Base-by-base conservation (phyloP, 106 monocot species). In the Dioscorea zingiberensis region DNA sequence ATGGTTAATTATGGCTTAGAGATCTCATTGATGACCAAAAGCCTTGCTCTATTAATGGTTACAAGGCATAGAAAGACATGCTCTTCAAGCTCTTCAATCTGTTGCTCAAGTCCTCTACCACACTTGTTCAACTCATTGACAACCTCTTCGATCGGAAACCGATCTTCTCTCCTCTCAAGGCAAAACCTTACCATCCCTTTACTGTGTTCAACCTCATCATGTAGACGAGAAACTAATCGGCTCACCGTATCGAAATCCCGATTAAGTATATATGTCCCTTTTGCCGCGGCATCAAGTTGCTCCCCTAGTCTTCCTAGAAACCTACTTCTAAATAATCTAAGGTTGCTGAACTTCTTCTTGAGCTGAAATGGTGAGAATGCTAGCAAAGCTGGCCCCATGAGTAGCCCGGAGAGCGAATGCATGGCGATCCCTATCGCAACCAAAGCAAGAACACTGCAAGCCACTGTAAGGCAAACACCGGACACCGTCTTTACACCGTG, bases 61-160 rank as follows among this genome's bases (percentile, higher is more conserved):
- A 69, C 55, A 2, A 82, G 53, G 56, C 76, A 82, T 14, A 82
- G 44, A 26, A 47, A 77, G 15, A 82, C 73, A 68, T 83, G 77
- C 70, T 74, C 77, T 47, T 83, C 77, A 32, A 83, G 74, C 77
- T 83, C 82, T 16, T 77, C 66, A 1, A 78, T 44, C 47, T 77
- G 73, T 56, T 48, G n/a, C 62, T 28, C 60, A 14, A 78, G 58
- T 25, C 60, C 70, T 12, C 25, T 3, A 13, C 28, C 66, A 21
- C 68, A 65, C 55, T 64, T 62, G 57, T 44, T 59, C 15, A 83
- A 55, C 70, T 77, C 70, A 25, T 65, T 73, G 61, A 69, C 62
- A 15, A 77, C 74, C 60, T 83, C 82, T 61, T 44, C 8, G 19
- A 83, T 55, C 16, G 69, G 76, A 19, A 66, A 70, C 66, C 2